Evolutionary conservation across 352 stramenopile species (phyloP), one percentile per base, ranked within the genome.

Genomic region (Phytophthora pinifolia): DNA sequence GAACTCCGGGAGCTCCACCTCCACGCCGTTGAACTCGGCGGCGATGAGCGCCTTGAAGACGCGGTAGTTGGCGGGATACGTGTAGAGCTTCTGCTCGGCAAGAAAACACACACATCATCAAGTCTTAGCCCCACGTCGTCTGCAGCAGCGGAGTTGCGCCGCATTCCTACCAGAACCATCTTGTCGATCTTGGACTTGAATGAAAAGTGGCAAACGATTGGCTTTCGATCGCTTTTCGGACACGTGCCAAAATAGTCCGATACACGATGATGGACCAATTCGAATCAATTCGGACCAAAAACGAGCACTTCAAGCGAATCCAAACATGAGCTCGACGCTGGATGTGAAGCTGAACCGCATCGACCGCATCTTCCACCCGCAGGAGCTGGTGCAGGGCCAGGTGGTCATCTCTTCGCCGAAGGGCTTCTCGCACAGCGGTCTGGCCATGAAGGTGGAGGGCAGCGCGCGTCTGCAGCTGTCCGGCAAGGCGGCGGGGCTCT

Each of bases 11-110:
- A 96, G 68, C 51, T 90, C 76, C n/a, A 97, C 76, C 33, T 91
- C 67, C 15, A 98, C 67, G 48, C 78, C 79, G 46, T 94, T 96
- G 68, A 94, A 98, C 76, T 98, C 87, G 41, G 96, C 94, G 20
- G 94, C 93, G 71, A 98, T 96, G 15, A 98, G 83, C 50, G 83
- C 81, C 77, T 98, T 97, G 63, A 98, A 97, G 49, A 89, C 92
- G 62, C 90, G 85, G 62, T 96, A 96, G 59, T 97, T 97, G 36
- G 74, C 92, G 20, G 72, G 75, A 56, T 92, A 84, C 37, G 88
- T 90, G 77, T 93, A 95, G 17, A 97, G 81, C 62, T 88, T 96
- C 86, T 89, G 59, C 53, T 58, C 47, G 30, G 1, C 9, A 42
- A 9, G 14, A 57, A 45, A 32, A 58, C 1, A 3, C 20, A 25